Base-by-base conservation (phyloP, 2,329 filamentous ascomycete genomes). In the Arthrobotrys pseudoclavata region DNA sequence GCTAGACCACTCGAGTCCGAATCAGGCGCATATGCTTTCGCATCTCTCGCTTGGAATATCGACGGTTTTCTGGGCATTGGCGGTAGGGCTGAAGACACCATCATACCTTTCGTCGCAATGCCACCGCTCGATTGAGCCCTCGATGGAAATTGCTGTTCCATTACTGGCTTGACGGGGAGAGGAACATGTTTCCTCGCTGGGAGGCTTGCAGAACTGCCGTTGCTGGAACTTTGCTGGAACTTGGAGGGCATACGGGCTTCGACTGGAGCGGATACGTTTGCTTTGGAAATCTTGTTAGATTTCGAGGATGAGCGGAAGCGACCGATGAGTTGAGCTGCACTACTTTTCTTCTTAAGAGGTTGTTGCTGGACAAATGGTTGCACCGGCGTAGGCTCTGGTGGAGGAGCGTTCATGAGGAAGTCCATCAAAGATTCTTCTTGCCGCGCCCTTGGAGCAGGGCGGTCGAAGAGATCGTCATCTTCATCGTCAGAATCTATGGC, bases 401-500 rank as follows among this genome's bases (percentile, higher is more conserved):
- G 48, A 84, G 82, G 37, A 82, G 83, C 34, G 82, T 83, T 82
- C 29, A 31, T 78, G 22, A 82, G 79, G 71, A 82, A 81, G 37
- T 81, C 80, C 15, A 79, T 79, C 18, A 81, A 61, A 45, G 79
- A 80, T 48, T 81, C 80, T 42, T 81, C 80, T n/a, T 79, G 76
- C 6, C 62, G 53, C 10, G 45, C 48, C 40, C 55, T 60, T 13
- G 37, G 62, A 3, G 45, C 34, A 20, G 22, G 47, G 37, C 42
- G 64, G 29, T 63, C 63, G 22, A 64, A 75, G 15, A 68, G 67
- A 24, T 82, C 80, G n/a, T 81, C 79, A 4, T 83, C 82, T 34
- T 84, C 82, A 37, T 84, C 83, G 90, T 93, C 91, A 31, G 90
- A 86, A 82, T 97, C 94, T 79, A 98, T 93, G n/a, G 94, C 93